Evolutionary conservation across 1,139 yeast genomes (phyloP), one percentile per base, ranked within the genome.

Genomic region (Arxiozyma telluris): DNA sequence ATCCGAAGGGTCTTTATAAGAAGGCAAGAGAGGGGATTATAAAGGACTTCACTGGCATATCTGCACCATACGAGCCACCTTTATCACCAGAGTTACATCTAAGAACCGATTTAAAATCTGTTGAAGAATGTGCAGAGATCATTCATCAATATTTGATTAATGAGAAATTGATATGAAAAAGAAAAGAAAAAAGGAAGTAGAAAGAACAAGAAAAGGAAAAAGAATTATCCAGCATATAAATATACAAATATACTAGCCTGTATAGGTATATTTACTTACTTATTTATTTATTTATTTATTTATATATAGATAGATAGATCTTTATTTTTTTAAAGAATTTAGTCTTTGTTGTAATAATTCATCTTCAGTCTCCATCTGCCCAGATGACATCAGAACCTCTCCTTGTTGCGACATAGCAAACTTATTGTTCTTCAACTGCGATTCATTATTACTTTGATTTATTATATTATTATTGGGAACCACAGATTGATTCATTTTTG

Each of bases 41-140:
- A 70, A 88, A 88, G 73, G 96, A 91, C 68, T 91, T 91, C 74
- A 91, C 98, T 23, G 98, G 98, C 54, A 84, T 91, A 58, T 84
- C 91, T 61, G 97, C 96, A 18, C 98, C 98, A 44, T 91, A 91
- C 70, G 98, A 91, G 75, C 94, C 87, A 1, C 98, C 98, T 50
- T 84, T 79, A 59, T 67, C 73, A 41, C 87, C 98, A 44, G 98
- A 91, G 73, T 77, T 91, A 59, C 93, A 85, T 67, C 74, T 91
- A 67, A 81, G 80, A 64, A 88, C 93, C 59, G 84, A 84, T 67
- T 79, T 83, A 63, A 75, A 77, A 55, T 73, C 87, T 34, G 79
- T 89, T 49, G 96, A 91, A 74, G 87, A 89, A 66, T 82, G 91
- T 61, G 96, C 95, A 42, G 74, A 78, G 62, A 76, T 78, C 63